Evolutionary conservation across 495 filamentous ascomycete genomes (phyloP).

Genomic region (Penicillium angulare): DNA sequence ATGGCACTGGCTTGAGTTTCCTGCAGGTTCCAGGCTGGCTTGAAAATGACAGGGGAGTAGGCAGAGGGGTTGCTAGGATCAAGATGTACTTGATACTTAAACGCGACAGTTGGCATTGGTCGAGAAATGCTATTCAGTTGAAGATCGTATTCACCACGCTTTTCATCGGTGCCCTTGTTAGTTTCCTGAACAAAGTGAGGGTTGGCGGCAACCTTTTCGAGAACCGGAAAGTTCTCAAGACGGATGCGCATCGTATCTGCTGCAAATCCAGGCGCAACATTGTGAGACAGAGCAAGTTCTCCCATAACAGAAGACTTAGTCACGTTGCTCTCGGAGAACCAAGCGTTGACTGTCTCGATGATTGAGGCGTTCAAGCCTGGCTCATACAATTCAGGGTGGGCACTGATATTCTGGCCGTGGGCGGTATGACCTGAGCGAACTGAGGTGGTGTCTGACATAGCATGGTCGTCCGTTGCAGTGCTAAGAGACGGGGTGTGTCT

Average conservation of each 20-base stretch:
- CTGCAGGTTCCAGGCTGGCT: conserved; percentile 80
- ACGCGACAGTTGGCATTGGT: conserved; percentile 68
- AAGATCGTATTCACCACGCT: conserved; percentile 77
- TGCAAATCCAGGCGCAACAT: conserved; percentile 52
- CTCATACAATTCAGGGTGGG: conserved; percentile 79
- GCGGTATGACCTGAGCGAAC: conserved; percentile 84
- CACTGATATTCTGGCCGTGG: conserved; percentile 57
- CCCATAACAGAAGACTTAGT: conserved; percentile 76
- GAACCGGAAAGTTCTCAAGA: conserved; percentile 83
- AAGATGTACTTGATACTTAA: conserved; percentile 92
- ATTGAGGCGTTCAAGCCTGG: conserved; percentile 86
- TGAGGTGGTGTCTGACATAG: conserved; percentile 85
- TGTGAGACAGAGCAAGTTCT: conserved; percentile 87
- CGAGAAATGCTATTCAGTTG: conserved; percentile 67
- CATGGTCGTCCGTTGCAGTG: conserved; percentile 52
- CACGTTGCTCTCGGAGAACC: conserved; percentile 71
- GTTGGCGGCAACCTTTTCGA: conserved; percentile 95
- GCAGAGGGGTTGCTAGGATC: conserved; percentile 58
- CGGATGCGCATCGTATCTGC: conserved; percentile 63
- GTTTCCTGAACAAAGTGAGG: conserved; percentile 76
- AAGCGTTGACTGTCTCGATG: conserved; percentile 85
- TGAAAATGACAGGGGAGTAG: conserved; percentile 77
- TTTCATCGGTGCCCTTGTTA: conserved; percentile 48
- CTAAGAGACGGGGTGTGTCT: conserved; percentile 46
- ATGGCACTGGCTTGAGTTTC: conserved; percentile 78